phyloP scores from a whole-genome alignment of 106 monocot species.

The Agapanthus africanus region DNA sequence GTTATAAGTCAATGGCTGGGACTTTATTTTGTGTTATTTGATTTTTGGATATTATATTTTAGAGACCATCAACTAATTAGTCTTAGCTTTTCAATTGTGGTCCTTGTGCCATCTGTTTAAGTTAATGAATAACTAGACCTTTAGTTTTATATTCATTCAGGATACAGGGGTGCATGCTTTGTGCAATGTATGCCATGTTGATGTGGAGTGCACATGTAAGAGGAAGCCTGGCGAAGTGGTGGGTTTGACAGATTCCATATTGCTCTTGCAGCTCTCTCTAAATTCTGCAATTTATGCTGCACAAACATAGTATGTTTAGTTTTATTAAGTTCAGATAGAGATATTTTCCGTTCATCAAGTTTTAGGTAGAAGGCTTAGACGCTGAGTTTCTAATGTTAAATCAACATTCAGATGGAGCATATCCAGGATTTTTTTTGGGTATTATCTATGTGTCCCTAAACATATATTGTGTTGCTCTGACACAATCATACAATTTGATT shows the following conservation, averaged over 20 bases:
- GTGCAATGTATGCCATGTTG: slow-evolving; percentile 94
- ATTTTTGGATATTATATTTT: neutral
- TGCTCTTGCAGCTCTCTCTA: neutral
- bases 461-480: neutral
- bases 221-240: slow-evolving; percentile 90
- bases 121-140: neutral
- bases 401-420: neutral
- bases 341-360: too few species aligned
- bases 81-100: neutral
- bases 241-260: slow-evolving; percentile 1
- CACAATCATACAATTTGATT: neutral
- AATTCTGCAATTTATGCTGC: neutral
- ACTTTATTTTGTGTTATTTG: neutral
- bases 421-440: neutral
- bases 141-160: slow-evolving; percentile 29
- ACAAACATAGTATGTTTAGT: neutral
- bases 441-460: neutral
- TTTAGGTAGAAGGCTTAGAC: too few species aligned
- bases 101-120: neutral
- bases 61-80: neutral
- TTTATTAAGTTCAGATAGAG: slow-evolving; percentile 2
- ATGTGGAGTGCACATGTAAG: slow-evolving; percentile 86
- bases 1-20: neutral
- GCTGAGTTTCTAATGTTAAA: neutral
- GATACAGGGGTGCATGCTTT: slow-evolving; percentile 94